Evolutionary conservation across 495 filamentous ascomycete species (phyloP).

Genomic region (Melanomma pulvis-pyrius): DNA sequence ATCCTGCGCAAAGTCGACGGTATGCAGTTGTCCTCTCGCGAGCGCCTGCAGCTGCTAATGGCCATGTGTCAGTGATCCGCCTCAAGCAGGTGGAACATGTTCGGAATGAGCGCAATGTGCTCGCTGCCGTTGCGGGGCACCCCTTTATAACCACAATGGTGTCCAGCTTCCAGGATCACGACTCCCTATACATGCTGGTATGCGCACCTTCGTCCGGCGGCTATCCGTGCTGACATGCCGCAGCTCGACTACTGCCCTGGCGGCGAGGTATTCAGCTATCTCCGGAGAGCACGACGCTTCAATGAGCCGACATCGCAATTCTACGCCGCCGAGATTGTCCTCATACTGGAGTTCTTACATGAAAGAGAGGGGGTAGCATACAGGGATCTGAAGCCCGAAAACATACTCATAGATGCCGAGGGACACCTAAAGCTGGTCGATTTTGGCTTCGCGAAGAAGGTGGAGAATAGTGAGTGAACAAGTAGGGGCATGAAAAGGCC

Average conservation of each 20-base stretch:
- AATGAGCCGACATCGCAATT: conserved; percentile 84
- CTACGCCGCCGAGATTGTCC: conserved; percentile 92
- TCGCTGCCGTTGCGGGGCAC: conserved; percentile 85
- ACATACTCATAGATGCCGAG: conserved; percentile 86
- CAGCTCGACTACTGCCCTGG: conserved; percentile 89
- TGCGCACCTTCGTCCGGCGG: conserved; percentile 33
- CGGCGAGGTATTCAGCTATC: conserved; percentile 92
- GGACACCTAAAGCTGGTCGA: conserved; percentile 98
- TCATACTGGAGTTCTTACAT: conserved; percentile 91
- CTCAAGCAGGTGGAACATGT: conserved; percentile 98
- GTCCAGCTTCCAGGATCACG: conserved; percentile 85
- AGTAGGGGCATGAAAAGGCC: neutral
- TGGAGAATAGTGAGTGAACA: conserved; percentile 58
- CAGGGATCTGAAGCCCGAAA: conserved; percentile 95
- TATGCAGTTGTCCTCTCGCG: conserved; percentile 42
- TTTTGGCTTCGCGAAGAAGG: conserved; percentile 93
- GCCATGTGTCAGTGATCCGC: conserved; percentile 70
- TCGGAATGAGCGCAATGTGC: conserved; percentile 85
- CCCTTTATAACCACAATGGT: conserved; percentile 94
- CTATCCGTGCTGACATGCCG: conserved; percentile 17
- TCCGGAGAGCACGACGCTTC: conserved; percentile 83
- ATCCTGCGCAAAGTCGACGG: conserved; percentile 86
- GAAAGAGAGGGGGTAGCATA: conserved; percentile 87
- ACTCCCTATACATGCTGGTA: conserved; percentile 91
- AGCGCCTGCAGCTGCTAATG: conserved; percentile 25